Percentiles rank a stretch among this genome's conserved stretches.
Conservation (phyloP, 805 yeast species). For the Wickerhamia fluorescens region DNA sequence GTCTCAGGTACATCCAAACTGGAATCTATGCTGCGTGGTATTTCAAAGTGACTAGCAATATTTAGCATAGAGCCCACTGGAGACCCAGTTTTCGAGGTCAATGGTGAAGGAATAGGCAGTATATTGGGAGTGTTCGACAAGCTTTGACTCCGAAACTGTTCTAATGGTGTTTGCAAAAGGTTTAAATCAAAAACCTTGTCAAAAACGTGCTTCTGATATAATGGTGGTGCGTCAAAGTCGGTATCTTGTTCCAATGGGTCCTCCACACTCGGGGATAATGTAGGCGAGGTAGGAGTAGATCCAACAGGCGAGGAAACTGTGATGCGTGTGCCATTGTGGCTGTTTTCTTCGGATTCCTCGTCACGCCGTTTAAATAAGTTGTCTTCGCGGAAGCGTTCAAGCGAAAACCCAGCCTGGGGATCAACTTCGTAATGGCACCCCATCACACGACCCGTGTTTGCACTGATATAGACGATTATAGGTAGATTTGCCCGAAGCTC, state of each 20-base stretch:
- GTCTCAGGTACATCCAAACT: neutral
- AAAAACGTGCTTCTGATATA: constrained; percentile 31
- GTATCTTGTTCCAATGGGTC: constrained; percentile 18
- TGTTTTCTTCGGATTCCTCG: neutral
- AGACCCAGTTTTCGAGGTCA: constrained; percentile 5
- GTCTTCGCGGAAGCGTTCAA: constrained; percentile 18
- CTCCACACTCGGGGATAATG: constrained; percentile 5
- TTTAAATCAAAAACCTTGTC: constrained; percentile 33
- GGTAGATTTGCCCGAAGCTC: constrained; percentile 50
- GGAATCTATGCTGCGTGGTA: constrained; percentile 10
- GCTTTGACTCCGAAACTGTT: constrained; percentile 23
- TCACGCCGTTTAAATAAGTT: constrained; percentile 16
- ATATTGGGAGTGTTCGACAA: constrained; percentile 5
- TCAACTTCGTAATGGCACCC: constrained; percentile 29
- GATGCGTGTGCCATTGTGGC: no score
- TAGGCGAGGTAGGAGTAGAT: constrained; percentile 2
- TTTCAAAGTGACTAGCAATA: constrained; percentile 26
- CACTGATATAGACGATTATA: constrained; percentile 34
- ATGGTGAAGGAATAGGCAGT: neutral
- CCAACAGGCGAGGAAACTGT: constrained; percentile 1
- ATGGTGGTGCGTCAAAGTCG: constrained; percentile 35
- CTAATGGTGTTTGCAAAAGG: constrained; percentile 28
- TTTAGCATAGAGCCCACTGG: constrained; percentile 10
- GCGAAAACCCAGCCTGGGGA: constrained; percentile 17
- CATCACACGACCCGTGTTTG: constrained; percentile 29